These are phyloP conservation scores for Mycena rosella DNA, from an alignment of 768 basidiomycete genomes.

Conservation along the genomic window DNA sequence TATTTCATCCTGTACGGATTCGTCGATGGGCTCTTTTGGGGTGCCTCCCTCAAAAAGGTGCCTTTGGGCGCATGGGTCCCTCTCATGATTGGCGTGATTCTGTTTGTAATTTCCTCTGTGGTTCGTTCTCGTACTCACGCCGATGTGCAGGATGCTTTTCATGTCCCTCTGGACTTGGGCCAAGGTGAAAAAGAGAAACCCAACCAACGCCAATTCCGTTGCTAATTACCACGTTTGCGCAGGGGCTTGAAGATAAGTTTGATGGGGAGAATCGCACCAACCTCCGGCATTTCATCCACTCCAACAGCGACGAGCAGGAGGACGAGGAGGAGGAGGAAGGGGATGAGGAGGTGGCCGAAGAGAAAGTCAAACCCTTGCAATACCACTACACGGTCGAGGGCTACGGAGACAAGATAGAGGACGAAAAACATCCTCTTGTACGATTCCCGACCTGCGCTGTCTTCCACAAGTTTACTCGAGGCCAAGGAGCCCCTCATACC, in stretches of 20 bases:
- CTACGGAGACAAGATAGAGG: conserved; percentile 20
- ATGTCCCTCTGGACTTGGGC: conserved; percentile 81
- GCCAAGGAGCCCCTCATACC: conserved; percentile 72
- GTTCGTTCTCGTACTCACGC: background rate
- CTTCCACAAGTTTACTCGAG: conserved; percentile 68
- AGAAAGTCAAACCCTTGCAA: conserved; percentile 33
- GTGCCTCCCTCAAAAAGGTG: conserved; percentile 70
- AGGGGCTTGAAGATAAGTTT: conserved; percentile 71
- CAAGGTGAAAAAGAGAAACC: conserved; percentile 49
- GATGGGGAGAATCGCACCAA: conserved; percentile 68
- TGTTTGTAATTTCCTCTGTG: conserved; percentile 49
- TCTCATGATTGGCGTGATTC: conserved; percentile 64
- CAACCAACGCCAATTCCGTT: background rate
- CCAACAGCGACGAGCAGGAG: conserved; percentile 32
- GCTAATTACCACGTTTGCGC: background rate
- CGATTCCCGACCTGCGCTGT: conserved; percentile 67
- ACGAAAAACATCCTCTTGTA: conserved; percentile 42
- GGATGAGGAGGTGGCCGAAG: conserved; percentile 40
- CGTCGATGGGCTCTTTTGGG: conserved; percentile 79
- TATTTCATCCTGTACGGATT: conserved; percentile 73
- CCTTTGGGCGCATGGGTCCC: conserved; percentile 79
- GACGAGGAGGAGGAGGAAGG: conserved; percentile 36
- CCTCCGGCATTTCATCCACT: conserved; percentile 65
- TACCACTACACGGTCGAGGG: conserved; percentile 41
- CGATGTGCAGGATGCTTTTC: conserved; percentile 47